Evolutionary conservation across 352 stramenopile species (phyloP).

Genomic region (Phytopythium ostracodes): DNA sequence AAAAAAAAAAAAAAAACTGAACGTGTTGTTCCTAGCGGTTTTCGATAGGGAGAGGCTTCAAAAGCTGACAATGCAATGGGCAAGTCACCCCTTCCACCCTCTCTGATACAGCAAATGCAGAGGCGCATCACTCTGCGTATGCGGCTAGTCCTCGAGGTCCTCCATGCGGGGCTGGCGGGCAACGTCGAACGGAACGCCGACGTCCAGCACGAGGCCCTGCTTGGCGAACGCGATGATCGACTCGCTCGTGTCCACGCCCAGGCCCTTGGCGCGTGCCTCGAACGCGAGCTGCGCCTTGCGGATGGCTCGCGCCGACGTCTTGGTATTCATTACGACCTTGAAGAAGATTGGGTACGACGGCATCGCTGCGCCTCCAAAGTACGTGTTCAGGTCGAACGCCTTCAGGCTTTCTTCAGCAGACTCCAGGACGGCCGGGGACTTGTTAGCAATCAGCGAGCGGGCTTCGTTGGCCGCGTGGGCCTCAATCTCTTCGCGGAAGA

Average conservation of each 20-base stretch:
- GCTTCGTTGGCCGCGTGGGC: not conserved
- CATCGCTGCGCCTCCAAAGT: conserved; percentile 7
- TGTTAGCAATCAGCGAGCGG: not conserved
- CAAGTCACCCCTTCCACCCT: no score
- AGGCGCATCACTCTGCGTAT: not conserved
- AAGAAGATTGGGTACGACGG: conserved; percentile 2
- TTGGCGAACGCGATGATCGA: conserved; percentile 15
- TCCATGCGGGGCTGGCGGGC: conserved; percentile 1
- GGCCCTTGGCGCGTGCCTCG: conserved; percentile 2
- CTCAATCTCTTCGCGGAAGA: conserved; percentile 6
- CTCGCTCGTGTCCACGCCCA: conserved; percentile 8
- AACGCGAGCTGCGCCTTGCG: conserved; percentile 10
- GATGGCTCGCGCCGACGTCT: conserved; percentile 3
- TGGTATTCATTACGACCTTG: conserved; percentile 5
- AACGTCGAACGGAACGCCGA: not conserved
- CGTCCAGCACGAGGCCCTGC: conserved; percentile 4
- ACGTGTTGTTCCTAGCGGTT: no score
- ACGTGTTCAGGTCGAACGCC: not conserved
- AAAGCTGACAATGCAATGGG: no score
- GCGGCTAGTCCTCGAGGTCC: no score
- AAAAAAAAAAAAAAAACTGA: no score
- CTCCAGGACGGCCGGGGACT: not conserved
- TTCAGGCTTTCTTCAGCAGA: not conserved
- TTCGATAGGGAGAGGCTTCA: no score
- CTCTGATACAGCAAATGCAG: no score